Conservation (phyloP, 1,139 yeast genomes). For the Debaryomyces nepalensis region DNA sequence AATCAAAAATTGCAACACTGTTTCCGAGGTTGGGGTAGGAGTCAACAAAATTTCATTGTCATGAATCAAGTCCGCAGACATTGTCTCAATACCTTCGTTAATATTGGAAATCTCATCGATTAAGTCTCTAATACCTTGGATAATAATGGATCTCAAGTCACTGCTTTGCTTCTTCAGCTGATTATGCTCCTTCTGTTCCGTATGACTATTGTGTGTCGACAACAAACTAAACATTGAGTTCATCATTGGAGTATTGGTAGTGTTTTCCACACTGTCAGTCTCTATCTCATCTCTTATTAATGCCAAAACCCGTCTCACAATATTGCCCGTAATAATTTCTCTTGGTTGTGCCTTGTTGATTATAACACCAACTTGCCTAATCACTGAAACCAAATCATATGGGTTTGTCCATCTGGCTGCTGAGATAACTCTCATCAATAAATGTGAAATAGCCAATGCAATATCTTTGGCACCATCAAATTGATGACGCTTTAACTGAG, state of each 20-base stretch:
- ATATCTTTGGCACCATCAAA: conserved; percentile 73
- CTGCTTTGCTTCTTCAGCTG: conserved; percentile 51
- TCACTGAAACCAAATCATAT: conserved; percentile 69
- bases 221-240: conserved; percentile 88
- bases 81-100: conserved; percentile 87
- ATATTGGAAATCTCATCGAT: conserved; percentile 90
- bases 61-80: conserved; percentile 92
- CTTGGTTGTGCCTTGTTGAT: conserved; percentile 70
- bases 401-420: conserved; percentile 86
- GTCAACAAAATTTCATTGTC: conserved; percentile 90
- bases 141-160: conserved; percentile 84
- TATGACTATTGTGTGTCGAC: conserved; percentile 48
- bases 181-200: conserved; percentile 33
- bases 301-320: conserved; percentile 87
- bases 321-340: conserved; percentile 88
- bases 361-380: conserved; percentile 65
- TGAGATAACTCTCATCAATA: conserved; percentile 86
- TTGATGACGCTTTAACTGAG: conserved; percentile 70
- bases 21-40: conserved; percentile 90
- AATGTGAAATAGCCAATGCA: conserved; percentile 86
- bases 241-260: conserved; percentile 60
- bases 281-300: conserved; percentile 87
- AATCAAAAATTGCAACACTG: conserved; percentile 83
- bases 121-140: conserved; percentile 92
- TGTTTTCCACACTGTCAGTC: conserved; percentile 42